Evolutionary conservation across 805 yeast genomes (phyloP).

Genomic region (Saturnispora silvae): DNA sequence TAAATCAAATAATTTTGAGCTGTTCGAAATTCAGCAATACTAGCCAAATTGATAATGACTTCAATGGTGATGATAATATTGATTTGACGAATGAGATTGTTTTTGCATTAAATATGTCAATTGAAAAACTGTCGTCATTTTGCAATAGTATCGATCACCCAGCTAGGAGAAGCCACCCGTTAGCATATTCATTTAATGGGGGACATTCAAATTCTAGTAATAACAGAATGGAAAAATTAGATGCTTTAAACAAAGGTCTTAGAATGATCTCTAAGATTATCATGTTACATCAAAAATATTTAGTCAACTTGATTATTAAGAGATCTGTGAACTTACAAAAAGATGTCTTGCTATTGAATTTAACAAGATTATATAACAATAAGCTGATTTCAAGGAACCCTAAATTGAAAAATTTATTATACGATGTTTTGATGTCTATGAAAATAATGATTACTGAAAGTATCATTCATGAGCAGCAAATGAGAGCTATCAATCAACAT

Average conservation of each 20-base stretch:
- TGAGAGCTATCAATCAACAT: conserved; percentile 6
- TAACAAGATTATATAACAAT: conserved; percentile 37
- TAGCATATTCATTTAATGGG: conserved; percentile 11
- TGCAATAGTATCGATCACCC: conserved; percentile 21
- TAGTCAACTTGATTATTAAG: conserved; percentile 36
- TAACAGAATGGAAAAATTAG: conserved; percentile 16
- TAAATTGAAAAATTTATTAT: conserved; percentile 43
- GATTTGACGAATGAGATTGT: conserved; percentile 30
- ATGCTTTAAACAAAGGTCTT: conserved; percentile 23
- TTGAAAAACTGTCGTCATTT: conserved; percentile 29
- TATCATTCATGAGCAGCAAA: conserved; percentile 12
- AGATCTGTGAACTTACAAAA: conserved; percentile 31
- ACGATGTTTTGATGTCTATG: conserved; percentile 48
- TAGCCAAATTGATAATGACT: not conserved
- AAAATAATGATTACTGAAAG: conserved; percentile 30
- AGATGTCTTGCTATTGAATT: conserved; percentile 36
- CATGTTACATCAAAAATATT: conserved; percentile 44
- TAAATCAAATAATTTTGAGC: conserved; percentile 37
- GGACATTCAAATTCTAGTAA: conserved; percentile 1
- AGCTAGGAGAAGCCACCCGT: conserved; percentile 9
- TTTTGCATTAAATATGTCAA: conserved; percentile 29
- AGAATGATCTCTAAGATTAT: conserved; percentile 43
- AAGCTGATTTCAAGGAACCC: conserved; percentile 33
- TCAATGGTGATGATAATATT: conserved; percentile 3
- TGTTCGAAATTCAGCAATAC: conserved; percentile 27